Base-by-base conservation (phyloP, 306 rosid species). In the Ochetophila trinervis region DNA sequence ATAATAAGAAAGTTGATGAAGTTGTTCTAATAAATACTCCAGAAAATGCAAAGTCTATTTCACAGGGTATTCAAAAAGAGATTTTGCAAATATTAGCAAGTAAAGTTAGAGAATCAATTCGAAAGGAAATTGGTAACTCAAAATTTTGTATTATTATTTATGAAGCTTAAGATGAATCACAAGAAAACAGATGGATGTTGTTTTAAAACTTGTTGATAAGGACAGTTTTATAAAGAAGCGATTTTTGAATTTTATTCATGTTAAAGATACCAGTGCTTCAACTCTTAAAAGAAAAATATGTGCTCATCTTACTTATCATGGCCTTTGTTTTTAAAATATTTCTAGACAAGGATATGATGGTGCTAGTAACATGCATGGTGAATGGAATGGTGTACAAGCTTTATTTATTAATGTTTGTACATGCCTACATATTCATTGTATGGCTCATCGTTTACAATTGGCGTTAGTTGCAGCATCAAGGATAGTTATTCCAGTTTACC, bases 351-450 rank as follows among this genome's bases (percentile, higher is more conserved):
- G 64, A 36, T 55, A 55, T 44, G 69, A 71, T 55, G 58, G 37
- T 62, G 76, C 56, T 5, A 24, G 47, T 8, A 60, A 69, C 0
- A 36, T 69, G 60, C 14, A 27, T 27, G 32, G 60, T 32, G 1
- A 13, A 37, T 49, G 53, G 44, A 67, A 67, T 67, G 44, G 44
- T 0, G 47, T 51, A 2, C 40, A 64, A 63, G 66, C 44, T 23
- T 64, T 72, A n/a, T 15, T 72, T 56, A 16, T 63, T 2, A 22
- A 21, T 50, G 56, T 57, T 32, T 65, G 7, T 16, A 22, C 37
- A 36, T 49, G 67, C 56, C 14, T 66, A 65, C 16, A 59, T 27
- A 32, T 58, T 20, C 71, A 65, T 71, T 71, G 23, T 14, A 42
- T 62, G n/a, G 69, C 57, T 2, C 57, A 71, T 44, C 24, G 21